A percentile compares a stretch with the other conserved stretches of the same genome.
Evolutionary conservation across 306 rosid genomes (phyloP).

Genomic region (Luffa acutangula): DNA sequence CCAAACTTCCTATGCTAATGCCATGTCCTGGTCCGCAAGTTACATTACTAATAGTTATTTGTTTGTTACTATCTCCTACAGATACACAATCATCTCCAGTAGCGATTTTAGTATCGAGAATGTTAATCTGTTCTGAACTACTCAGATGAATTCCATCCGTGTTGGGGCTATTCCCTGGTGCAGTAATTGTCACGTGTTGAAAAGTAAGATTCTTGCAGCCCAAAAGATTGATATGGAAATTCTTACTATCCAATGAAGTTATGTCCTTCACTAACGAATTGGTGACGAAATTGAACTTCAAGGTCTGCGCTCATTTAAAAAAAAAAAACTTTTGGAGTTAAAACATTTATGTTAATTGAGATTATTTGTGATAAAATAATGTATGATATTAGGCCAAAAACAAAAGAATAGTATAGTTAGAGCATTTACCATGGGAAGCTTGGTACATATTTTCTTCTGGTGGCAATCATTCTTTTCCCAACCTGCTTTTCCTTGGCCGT

Average conservation of each 20-base stretch:
- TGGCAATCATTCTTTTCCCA: slow-evolving; percentile 27
- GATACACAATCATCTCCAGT: background rate
- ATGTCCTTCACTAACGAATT: background rate
- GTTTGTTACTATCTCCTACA: background rate
- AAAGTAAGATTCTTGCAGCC: background rate
- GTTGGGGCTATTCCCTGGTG: background rate
- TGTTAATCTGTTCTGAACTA: background rate
- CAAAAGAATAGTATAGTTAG: no score
- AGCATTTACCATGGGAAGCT: slow-evolving; percentile 18
- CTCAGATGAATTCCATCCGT: background rate
- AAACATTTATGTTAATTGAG: no score
- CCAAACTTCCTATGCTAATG: no score
- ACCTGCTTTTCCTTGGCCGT: slow-evolving; percentile 30
- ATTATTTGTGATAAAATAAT: no score
- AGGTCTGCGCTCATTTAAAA: background rate
- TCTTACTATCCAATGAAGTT: background rate
- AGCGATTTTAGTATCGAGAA: background rate
- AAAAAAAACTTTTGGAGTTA: no score
- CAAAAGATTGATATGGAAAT: background rate
- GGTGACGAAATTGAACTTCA: background rate
- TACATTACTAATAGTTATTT: no score
- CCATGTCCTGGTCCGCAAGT: background rate
- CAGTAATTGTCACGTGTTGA: background rate
- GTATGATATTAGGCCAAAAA: background rate
- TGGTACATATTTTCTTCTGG: slow-evolving; percentile 2